These are phyloP conservation scores for Pigoraptor vietnamica DNA, from an alignment of 78 protist genomes.

Conservation along the genomic window DNA sequence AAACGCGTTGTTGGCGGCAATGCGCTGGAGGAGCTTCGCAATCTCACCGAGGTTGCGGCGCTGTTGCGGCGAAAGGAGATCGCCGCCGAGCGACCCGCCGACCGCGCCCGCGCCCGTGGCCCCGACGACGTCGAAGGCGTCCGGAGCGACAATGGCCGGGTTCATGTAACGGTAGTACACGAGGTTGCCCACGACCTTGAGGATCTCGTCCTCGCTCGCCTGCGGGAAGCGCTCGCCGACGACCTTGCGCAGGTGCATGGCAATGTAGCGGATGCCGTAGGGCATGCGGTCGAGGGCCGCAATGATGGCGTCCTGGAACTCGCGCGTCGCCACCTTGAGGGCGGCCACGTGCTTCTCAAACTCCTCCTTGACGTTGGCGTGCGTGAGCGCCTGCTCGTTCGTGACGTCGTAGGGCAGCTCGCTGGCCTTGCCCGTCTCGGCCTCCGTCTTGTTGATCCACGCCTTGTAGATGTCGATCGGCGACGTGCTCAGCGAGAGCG, in stretches of 20 bases:
- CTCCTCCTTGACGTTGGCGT: neutral
- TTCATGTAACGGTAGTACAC: conserved; percentile 26
- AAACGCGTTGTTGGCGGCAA: neutral
- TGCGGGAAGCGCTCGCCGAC: neutral
- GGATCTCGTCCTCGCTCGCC: neutral
- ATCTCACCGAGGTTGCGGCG: conserved; percentile 21
- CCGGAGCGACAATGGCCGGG: conserved; percentile 28
- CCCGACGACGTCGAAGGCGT: conserved; percentile 9
- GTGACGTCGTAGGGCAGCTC: conserved; percentile 12
- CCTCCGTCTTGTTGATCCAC: neutral
- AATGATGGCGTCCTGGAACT: neutral
- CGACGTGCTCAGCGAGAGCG: neutral
- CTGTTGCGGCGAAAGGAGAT: neutral
- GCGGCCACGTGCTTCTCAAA: neutral
- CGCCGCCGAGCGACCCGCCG: neutral
- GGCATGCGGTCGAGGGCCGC: neutral
- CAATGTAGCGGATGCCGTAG: conserved; percentile 3
- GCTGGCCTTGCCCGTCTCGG: conserved; percentile 5
- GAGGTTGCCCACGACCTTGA: conserved; percentile 8
- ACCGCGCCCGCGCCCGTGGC: neutral
- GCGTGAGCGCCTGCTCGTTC: neutral
- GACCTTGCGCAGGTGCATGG: neutral
- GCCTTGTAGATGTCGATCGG: neutral
- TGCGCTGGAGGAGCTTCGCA: conserved; percentile 7
- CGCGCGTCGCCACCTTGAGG: neutral